Conservation (phyloP, 805 yeast genomes). For the Candida tibetensis region DNA sequence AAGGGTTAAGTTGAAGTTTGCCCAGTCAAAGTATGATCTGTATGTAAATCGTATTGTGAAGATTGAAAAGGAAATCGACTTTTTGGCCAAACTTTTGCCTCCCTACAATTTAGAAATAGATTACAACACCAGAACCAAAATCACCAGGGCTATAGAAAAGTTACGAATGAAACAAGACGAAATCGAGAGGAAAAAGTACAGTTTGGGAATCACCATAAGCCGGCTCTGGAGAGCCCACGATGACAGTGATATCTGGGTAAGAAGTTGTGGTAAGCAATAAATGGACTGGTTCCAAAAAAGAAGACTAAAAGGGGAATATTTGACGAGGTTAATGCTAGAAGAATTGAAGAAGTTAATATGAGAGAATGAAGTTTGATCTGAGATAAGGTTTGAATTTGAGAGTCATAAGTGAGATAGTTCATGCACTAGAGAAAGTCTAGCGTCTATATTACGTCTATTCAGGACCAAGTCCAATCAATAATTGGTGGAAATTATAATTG, state of each 20-base stretch:
- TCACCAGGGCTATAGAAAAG: slow-evolving; percentile 39
- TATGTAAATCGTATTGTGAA: slow-evolving; percentile 30
- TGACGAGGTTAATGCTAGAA: too few relatives aligned
- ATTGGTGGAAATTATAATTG: too few relatives aligned
- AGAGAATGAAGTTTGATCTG: too few relatives aligned
- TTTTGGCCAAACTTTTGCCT: slow-evolving; percentile 38
- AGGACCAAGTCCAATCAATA: too few relatives aligned
- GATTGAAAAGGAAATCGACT: slow-evolving; percentile 39
- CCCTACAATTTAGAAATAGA: slow-evolving; percentile 45
- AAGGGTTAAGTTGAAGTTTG: slow-evolving; percentile 11
- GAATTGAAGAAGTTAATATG: too few relatives aligned
- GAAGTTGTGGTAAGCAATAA: slow-evolving; percentile 22
- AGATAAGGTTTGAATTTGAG: too few relatives aligned
- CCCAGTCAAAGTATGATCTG: slow-evolving; percentile 36
- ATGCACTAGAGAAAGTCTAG: too few relatives aligned
- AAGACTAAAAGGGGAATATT: too few relatives aligned
- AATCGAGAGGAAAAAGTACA: slow-evolving; percentile 39
- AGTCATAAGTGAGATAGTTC: too few relatives aligned
- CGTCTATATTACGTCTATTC: too few relatives aligned
- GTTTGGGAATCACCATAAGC: slow-evolving; percentile 40
- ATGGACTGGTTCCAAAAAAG: background rate
- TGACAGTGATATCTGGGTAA: slow-evolving; percentile 43
- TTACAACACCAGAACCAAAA: slow-evolving; percentile 39
- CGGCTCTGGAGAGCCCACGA: slow-evolving; percentile 43
- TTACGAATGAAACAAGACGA: slow-evolving; percentile 40